Evolutionary conservation across 441 rosid species (phyloP), one percentile per base, ranked within the genome.

Genomic region (Mallotus repandus): DNA sequence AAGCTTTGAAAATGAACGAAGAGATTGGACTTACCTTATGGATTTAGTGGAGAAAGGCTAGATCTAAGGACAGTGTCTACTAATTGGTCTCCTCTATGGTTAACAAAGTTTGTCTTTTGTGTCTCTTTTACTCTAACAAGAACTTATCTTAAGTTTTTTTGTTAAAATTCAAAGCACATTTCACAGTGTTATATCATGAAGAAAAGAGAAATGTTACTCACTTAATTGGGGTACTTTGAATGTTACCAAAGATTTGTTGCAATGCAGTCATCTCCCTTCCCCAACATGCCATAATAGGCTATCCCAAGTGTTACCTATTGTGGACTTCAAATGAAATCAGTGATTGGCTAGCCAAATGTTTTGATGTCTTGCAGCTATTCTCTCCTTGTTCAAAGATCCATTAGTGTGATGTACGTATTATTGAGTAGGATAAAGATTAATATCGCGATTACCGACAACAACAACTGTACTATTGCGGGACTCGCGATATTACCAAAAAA

Each of bases 11-110:
- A 74, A 68, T 48, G 43, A 54, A 72, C 54, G 13, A 22, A 68
- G 48, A 58, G 48, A 71, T 41, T 63, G 74, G 56, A 66, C 57
- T 45, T 43, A 55, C 43, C 73, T 50, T 57, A 69, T 68, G 78
- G 72, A 74, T 52, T 60, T 7, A 66, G 74, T 57, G 71, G 76
- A 77, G 63, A 64, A 57, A 76, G 74, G 43, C 71, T 66, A 66
- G 71, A 79, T 74, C 78, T 65, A 60, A 77, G 77, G 84, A 66
- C 63, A 63, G 38, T 78, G 78, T 77, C 80, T 69, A 77, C 83
- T 68, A 60, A 78, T 12, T 76, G 85, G 91, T 87, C 86, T 82
- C 91, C 85, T 62, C 58, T 74, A 78, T 72, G 69, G 84, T 56
- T 53, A 60, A 82, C 90, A 87, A 25, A 66, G 16, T 71, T 82